Percentiles rank a stretch among this genome's conserved stretches.
phyloP scores from a whole-genome alignment of 2,329 filamentous ascomycete species.

The Beauveria varroae region DNA sequence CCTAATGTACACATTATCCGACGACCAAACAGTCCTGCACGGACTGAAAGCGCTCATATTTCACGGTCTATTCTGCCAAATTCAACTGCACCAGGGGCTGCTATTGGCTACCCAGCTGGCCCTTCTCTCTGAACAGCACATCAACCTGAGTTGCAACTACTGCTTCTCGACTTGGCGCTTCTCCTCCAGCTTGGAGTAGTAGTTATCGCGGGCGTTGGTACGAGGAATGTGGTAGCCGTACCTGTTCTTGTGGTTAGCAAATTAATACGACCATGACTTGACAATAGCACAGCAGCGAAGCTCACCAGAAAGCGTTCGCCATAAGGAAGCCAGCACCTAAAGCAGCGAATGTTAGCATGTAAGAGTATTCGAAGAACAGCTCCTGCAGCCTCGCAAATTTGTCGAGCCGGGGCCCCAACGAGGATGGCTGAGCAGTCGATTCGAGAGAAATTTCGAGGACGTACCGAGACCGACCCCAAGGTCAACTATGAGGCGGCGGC shows the following conservation, averaged over 20 bases:
- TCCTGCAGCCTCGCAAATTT: background rate
- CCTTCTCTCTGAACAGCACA: background rate
- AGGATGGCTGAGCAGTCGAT: background rate
- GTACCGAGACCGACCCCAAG: conserved; percentile 48
- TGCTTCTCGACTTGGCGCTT: conserved; percentile 39
- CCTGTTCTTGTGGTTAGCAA: conserved; percentile 30
- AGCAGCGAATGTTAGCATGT: background rate
- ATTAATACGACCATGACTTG: background rate
- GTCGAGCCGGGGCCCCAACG: background rate
- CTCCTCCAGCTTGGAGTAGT: conserved; percentile 52
- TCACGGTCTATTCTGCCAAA: conserved; percentile 1
- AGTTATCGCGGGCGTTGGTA: conserved; percentile 49
- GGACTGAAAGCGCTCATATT: background rate
- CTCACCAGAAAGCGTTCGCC: conserved; percentile 51
- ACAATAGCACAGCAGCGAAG: conserved; percentile 10
- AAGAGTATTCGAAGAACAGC: background rate
- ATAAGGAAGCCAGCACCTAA: conserved; percentile 47
- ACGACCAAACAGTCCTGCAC: background rate
- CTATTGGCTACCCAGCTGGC: background rate
- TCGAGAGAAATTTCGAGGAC: conserved; percentile 20
- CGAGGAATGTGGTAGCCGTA: conserved; percentile 57
- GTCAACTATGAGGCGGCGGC: conserved; percentile 50
- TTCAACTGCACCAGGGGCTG: background rate
- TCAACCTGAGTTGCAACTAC: background rate
- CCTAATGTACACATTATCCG: conserved; percentile 11